These are phyloP conservation scores for Mytilinidion resinicola DNA, from an alignment of 495 filamentous ascomycete genomes.

Conservation along the genomic window DNA sequence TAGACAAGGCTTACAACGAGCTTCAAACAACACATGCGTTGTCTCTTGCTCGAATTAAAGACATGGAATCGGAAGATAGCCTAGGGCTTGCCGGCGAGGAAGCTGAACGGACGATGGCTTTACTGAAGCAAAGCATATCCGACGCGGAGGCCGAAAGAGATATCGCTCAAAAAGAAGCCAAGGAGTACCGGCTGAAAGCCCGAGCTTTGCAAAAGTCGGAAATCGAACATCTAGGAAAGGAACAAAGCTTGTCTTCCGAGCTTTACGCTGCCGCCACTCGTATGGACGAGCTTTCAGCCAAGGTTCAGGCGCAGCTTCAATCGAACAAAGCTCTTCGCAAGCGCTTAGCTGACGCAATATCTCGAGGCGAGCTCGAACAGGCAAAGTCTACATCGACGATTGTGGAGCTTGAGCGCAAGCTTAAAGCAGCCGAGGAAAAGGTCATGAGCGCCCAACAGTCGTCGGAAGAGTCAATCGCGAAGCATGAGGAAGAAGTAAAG, in stretches of 20 bases:
- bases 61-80: slow-evolving; percentile 42
- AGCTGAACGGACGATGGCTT: slow-evolving; percentile 52
- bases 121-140: slow-evolving; percentile 58
- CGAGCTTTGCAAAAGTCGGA: slow-evolving; percentile 57
- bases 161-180: slow-evolving; percentile 54
- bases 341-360: slow-evolving; percentile 79
- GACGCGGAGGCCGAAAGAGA: slow-evolving; percentile 67
- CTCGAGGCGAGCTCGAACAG: slow-evolving; percentile 80
- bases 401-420: slow-evolving; percentile 68
- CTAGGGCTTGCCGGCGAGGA: slow-evolving; percentile 38
- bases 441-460: slow-evolving; percentile 76
- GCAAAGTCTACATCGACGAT: slow-evolving; percentile 71
- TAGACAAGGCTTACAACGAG: slow-evolving; percentile 73
- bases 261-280: slow-evolving; percentile 64
- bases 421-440: slow-evolving; percentile 77
- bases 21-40: slow-evolving; percentile 57
- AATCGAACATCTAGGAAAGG: slow-evolving; percentile 55
- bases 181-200: slow-evolving; percentile 54
- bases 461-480: slow-evolving; percentile 73
- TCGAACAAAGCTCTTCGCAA: slow-evolving; percentile 66
- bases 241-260: slow-evolving; percentile 56
- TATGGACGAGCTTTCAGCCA: slow-evolving; percentile 65
- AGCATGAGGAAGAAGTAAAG: slow-evolving; percentile 80
- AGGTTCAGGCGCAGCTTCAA: slow-evolving; percentile 71
- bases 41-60: slow-evolving; percentile 50